Evolutionary conservation across 2,329 filamentous ascomycete species (phyloP).

Genomic region (Paradendryphiella salina): DNA sequence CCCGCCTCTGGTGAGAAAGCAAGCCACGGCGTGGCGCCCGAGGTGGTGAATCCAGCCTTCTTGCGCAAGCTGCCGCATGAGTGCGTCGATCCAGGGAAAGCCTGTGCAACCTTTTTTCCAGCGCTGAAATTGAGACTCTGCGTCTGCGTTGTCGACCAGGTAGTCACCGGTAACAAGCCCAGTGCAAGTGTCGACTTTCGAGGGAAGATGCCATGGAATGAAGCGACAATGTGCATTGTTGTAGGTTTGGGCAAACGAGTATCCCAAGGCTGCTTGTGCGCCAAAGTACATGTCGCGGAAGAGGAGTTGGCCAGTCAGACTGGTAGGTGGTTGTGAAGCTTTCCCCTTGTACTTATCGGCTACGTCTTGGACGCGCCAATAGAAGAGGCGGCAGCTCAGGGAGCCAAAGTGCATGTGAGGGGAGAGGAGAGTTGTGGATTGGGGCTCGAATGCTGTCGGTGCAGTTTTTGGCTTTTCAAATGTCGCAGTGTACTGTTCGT

Average conservation of each 20-base stretch:
- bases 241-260: constrained; percentile 65
- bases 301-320: constrained; percentile 70
- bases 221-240: constrained; percentile 71
- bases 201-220: constrained; percentile 76
- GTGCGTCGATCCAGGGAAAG: constrained; percentile 78
- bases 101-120: constrained; percentile 72
- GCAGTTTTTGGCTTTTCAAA: constrained; percentile 78
- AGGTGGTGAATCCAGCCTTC: constrained; percentile 84
- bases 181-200: constrained; percentile 54
- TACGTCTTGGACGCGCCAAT: constrained; percentile 69
- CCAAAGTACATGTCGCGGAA: constrained; percentile 86
- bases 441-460: constrained; percentile 72
- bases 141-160: constrained; percentile 63
- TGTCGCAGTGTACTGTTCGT: constrained; percentile 69
- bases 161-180: constrained; percentile 62
- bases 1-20: constrained; percentile 77
- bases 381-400: constrained; percentile 71
- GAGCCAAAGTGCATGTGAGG: constrained; percentile 76
- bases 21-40: constrained; percentile 75
- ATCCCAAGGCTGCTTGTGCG: constrained; percentile 70
- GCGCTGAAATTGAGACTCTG: constrained; percentile 67
- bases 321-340: constrained; percentile 63
- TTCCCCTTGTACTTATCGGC: constrained; percentile 62
- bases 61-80: constrained; percentile 72
- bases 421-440: constrained; percentile 72